These are phyloP conservation scores for Zanthoxylum bungeanum DNA, from an alignment of 345 rosid genomes.

Conservation along the genomic window DNA sequence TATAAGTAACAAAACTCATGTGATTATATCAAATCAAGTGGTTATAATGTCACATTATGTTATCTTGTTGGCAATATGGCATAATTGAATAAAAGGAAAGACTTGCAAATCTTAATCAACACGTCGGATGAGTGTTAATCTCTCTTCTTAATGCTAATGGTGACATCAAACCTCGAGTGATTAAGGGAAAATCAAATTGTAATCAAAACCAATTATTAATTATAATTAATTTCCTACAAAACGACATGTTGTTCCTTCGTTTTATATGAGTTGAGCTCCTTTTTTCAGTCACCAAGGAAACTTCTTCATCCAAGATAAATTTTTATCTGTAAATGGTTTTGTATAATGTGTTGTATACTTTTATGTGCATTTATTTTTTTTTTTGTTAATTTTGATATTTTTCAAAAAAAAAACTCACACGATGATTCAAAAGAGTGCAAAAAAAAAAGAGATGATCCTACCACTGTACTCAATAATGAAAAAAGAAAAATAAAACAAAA, in stretches of 20 bases:
- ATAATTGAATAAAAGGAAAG: not conserved
- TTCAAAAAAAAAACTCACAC: not conserved
- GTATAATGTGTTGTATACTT: too few species aligned
- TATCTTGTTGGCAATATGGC: not conserved
- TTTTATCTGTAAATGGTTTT: too few species aligned
- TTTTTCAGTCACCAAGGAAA: not conserved
- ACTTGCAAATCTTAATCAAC: conserved; percentile 4
- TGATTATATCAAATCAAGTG: conserved; percentile 22
- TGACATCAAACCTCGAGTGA: not conserved
- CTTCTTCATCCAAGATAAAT: not conserved
- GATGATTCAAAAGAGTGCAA: not conserved
- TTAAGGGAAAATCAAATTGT: not conserved
- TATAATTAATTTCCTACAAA: not conserved
- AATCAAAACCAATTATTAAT: not conserved
- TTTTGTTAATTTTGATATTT: too few species aligned
- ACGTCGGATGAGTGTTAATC: conserved; percentile 5
- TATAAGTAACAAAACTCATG: conserved; percentile 8
- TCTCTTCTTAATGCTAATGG: not conserved
- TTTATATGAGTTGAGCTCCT: not conserved
- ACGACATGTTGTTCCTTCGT: not conserved
- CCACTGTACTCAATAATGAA: not conserved
- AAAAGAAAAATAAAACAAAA: not conserved
- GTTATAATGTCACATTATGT: conserved; percentile 18
- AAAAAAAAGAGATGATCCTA: not conserved
- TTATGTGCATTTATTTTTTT: too few species aligned